Conservation (phyloP, 805 yeast genomes). For the Ogataea nonfermentans region DNA sequence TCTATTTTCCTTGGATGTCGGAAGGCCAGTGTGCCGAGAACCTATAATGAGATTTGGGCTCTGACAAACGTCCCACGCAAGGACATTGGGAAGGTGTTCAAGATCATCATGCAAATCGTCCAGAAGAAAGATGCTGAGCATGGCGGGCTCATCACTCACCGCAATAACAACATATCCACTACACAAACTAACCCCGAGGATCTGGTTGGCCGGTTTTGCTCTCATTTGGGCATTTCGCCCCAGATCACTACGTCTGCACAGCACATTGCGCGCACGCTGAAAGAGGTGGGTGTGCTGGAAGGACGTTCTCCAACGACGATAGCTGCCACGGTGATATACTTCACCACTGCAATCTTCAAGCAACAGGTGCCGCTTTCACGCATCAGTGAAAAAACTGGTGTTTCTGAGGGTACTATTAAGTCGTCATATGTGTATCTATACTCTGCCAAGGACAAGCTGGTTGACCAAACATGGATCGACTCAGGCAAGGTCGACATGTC, state of each 20-base stretch:
- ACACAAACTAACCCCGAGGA: constrained; percentile 93
- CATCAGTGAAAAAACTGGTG: constrained; percentile 91
- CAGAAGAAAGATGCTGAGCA: constrained; percentile 52
- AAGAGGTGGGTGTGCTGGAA: constrained; percentile 89
- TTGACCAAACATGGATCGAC: constrained; percentile 76
- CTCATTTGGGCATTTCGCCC: constrained; percentile 83
- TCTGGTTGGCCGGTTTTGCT: constrained; percentile 92
- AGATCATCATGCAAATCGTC: constrained; percentile 64
- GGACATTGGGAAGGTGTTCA: constrained; percentile 90
- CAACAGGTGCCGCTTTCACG: constrained; percentile 71
- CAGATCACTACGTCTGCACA: constrained; percentile 92
- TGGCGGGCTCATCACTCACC: constrained; percentile 42
- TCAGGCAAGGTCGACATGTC: constrained; percentile 56
- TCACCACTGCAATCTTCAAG: constrained; percentile 87
- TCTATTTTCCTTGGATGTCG: constrained; percentile 93
- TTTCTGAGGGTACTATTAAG: constrained; percentile 95
- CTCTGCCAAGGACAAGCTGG: constrained; percentile 66
- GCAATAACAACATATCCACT: constrained; percentile 55
- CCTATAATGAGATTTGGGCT: constrained; percentile 95
- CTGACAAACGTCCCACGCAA: constrained; percentile 89
- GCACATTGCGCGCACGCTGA: constrained; percentile 83
- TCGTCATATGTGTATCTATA: constrained; percentile 82
- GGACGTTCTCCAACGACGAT: constrained; percentile 97
- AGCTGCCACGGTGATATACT: constrained; percentile 95
- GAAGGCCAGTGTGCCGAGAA: constrained; percentile 88